Evolutionary conservation across 2,329 filamentous ascomycete genomes (phyloP).

Genomic region (Penicillium janthinellum): DNA sequence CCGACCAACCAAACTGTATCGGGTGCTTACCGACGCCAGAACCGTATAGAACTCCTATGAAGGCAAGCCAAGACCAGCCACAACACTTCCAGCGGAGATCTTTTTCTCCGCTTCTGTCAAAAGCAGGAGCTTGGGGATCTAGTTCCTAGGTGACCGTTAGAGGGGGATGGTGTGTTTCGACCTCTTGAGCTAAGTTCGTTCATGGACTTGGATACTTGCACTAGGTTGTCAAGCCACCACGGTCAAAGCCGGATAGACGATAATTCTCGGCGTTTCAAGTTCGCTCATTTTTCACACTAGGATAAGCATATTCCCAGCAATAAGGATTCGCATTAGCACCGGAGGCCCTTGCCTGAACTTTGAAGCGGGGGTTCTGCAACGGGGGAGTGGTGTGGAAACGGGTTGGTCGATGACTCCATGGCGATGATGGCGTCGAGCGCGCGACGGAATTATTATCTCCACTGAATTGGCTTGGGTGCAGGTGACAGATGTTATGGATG

Average conservation of each 20-base stretch:
- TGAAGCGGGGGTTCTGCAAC: conserved; percentile 2
- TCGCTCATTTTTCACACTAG: neutral
- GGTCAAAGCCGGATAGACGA: neutral
- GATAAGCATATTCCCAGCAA: neutral
- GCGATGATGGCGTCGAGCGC: neutral
- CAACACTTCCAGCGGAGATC: neutral
- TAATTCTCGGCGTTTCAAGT: neutral
- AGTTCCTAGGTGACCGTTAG: neutral
- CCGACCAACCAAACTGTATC: neutral
- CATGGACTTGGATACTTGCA: neutral
- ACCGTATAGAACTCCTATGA: neutral
- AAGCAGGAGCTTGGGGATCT: conserved; percentile 8
- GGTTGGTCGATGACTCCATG: neutral
- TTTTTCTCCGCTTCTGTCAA: neutral
- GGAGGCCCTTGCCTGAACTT: conserved; percentile 16
- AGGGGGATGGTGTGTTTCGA: neutral
- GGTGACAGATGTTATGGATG: conserved; percentile 3
- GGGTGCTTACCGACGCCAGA: neutral
- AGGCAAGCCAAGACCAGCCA: neutral
- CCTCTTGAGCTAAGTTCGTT: neutral
- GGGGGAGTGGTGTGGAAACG: conserved; percentile 7
- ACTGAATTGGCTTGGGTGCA: conserved; percentile 1
- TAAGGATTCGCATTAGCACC: neutral
- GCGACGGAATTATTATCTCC: neutral
- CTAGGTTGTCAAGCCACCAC: neutral